Conservation (phyloP, 306 rosid species). For the Dryas octopetala region DNA sequence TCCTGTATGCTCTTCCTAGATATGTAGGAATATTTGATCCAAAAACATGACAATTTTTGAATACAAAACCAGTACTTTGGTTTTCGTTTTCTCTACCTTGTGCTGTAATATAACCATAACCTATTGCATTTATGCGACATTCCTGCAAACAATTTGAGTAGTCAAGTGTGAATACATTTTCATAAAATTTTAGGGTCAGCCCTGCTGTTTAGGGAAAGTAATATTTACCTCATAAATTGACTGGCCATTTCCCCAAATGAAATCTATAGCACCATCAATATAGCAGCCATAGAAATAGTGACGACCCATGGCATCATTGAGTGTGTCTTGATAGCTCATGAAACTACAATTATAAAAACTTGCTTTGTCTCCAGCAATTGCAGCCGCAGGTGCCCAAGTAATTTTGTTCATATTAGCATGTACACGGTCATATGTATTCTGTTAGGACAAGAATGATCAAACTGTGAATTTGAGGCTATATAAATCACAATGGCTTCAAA, state of each 20-base stretch:
- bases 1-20: slow-evolving; percentile 15
- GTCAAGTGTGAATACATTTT: no score
- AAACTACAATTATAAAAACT: not conserved
- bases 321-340: slow-evolving; percentile 9
- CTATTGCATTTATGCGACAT: not conserved
- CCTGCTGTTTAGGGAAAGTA: no score
- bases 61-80: slow-evolving; percentile 12
- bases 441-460: not conserved
- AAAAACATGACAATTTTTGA: not conserved
- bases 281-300: slow-evolving; percentile 17
- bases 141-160: not conserved
- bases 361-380: slow-evolving; percentile 16
- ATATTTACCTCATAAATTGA: slow-evolving; percentile 12
- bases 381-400: slow-evolving; percentile 17
- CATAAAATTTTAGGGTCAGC: no score
- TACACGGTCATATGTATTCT: not conserved
- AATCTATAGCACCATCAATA: slow-evolving; percentile 23
- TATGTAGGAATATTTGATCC: not conserved
- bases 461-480: no score
- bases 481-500: not conserved
- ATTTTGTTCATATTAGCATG: not conserved
- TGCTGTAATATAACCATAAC: slow-evolving; percentile 3
- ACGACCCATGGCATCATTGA: slow-evolving; percentile 3
- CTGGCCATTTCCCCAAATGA: slow-evolving; percentile 19
- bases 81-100: not conserved